Evolutionary conservation across 2,329 filamentous ascomycete genomes (phyloP), one percentile per base, ranked within the genome.

Genomic region (Phoma sp.): DNA sequence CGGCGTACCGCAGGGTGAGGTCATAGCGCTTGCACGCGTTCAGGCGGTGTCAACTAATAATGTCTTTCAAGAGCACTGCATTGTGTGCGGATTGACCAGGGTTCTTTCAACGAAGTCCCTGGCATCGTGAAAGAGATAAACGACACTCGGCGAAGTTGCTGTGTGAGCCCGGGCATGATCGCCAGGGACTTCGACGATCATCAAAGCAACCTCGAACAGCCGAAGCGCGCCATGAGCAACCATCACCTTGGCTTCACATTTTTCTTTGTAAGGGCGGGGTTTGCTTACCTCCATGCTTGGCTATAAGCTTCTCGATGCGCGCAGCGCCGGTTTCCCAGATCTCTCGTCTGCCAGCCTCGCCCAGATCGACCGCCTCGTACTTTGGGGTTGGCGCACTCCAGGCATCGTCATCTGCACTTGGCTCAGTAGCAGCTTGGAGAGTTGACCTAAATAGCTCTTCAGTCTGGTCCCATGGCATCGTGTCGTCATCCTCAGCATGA

Each of bases 391-490:
- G 57, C 45, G 47, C 37, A 15, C 39, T 48, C 45, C 38, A 54
- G 28, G 40, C 47, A 45, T 51, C 53, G 46, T 62, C 58, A 25
- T 57, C 43, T 5, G 57, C 52, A 17, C 38, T 50, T 25, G 54
- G 42, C 30, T 62, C 56, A 18, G 42, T 56, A 15, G 66, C 68
- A 34, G 71, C 68, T 33, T 56, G 46, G 11, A 73, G 21, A 20
- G 69, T 67, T 7, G 61, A 61, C 33, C 59, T 60, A 56, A 72
- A 74, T 5, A 74, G 58, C 39, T 64, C 60, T 43, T 74, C 69
- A 5, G 69, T 71, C 52, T 73, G 68, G 43, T 67, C 52, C 65
- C 64, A 74, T 7, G 72, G 70, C 69, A 74, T 73, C 9, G 71
- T 73, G 23, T 50, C 56, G 51, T 74, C 72, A 33, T 71, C 61